A percentile compares a stretch with the other conserved stretches of the same genome.
phyloP scores from a whole-genome alignment of 768 basidiomycete species.

The Auricularia heimuer region DNA sequence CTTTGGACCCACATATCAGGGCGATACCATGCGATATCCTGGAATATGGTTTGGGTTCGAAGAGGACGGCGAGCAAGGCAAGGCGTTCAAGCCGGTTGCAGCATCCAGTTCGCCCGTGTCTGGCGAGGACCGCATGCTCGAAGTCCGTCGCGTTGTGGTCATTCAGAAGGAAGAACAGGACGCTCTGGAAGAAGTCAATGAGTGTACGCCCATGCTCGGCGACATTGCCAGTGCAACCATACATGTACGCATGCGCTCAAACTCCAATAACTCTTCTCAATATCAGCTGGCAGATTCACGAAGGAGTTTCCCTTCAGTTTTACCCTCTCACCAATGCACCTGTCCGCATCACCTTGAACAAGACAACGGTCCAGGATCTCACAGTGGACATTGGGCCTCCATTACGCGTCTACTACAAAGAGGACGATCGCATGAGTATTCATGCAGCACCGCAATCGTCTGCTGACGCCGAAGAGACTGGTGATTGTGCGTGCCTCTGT shows the following conservation, averaged over 20 bases:
- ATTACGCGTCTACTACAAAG: constrained; percentile 69
- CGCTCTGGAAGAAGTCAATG: constrained; percentile 61
- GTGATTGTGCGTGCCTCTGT: constrained; percentile 25
- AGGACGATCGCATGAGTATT: constrained; percentile 81
- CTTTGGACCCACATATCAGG: constrained; percentile 78
- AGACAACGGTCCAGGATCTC: constrained; percentile 77
- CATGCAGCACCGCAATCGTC: constrained; percentile 38
- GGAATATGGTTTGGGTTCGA: constrained; percentile 80
- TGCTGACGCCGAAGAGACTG: constrained; percentile 28
- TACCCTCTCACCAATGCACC: constrained; percentile 43
- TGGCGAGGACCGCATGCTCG: constrained; percentile 56
- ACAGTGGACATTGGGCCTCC: constrained; percentile 72
- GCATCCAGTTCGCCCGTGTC: constrained; percentile 21
- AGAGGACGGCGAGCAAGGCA: constrained; percentile 46
- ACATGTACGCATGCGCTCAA: constrained; percentile 35
- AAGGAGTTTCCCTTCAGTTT: constrained; percentile 63
- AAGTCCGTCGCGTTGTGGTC: constrained; percentile 67
- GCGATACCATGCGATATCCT: constrained; percentile 69
- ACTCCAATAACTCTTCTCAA: not conserved
- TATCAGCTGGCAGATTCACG: constrained; percentile 43
- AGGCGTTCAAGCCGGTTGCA: constrained; percentile 35
- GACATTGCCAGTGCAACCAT: constrained; percentile 59
- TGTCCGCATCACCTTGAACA: constrained; percentile 54
- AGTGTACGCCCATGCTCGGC: constrained; percentile 59
- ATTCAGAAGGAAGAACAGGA: constrained; percentile 59